These are phyloP conservation scores for Colletotrichum liaoningense DNA, from an alignment of 2,329 filamentous ascomycete species.

Conservation along the genomic window DNA sequence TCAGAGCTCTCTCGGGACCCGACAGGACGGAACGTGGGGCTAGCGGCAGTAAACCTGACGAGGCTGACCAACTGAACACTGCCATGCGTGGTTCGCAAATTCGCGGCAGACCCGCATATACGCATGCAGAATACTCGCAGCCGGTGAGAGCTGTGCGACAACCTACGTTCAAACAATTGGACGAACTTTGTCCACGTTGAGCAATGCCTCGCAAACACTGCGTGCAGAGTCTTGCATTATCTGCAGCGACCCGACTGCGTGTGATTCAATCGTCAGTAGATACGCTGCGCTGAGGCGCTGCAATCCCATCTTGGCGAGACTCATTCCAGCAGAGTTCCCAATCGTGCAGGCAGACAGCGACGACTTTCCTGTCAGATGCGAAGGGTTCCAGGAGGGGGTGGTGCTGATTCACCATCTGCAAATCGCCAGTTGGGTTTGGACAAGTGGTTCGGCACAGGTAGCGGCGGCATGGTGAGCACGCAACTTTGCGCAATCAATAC, in stretches of 20 bases:
- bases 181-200: neutral
- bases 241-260: neutral
- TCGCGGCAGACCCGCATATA: neutral
- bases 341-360: neutral
- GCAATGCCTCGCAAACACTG: neutral
- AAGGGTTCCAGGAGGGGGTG: no score
- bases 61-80: neutral
- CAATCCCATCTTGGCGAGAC: neutral
- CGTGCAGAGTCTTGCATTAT: neutral
- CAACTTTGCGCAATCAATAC: no score
- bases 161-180: neutral
- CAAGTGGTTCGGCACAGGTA: no score
- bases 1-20: neutral
- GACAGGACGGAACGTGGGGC: neutral
- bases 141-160: neutral
- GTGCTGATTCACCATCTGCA: no score
- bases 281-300: neutral
- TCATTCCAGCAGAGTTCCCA: neutral
- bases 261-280: neutral
- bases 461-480: no score
- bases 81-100: neutral
- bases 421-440: no score
- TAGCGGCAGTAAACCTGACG: neutral
- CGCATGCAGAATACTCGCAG: neutral
- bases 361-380: no score